These are phyloP conservation scores for Sicyos edulis DNA, from an alignment of 306 rosid genomes.

Conservation along the genomic window DNA sequence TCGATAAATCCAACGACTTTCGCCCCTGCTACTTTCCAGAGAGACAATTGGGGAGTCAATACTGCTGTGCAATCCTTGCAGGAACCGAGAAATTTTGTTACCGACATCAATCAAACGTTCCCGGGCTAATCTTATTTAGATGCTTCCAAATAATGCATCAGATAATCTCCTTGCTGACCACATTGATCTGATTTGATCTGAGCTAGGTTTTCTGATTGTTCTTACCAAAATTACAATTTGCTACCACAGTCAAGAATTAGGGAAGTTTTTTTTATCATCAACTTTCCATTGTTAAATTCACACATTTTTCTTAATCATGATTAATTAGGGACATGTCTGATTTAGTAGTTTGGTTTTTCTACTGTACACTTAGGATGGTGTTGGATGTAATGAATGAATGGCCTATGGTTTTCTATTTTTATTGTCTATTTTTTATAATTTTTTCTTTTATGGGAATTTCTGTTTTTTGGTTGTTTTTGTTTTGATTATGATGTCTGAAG, in stretches of 20 bases:
- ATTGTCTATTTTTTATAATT: neutral
- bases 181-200: slow-evolving; percentile 19
- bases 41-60: slow-evolving; percentile 60
- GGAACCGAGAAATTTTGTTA: slow-evolving; percentile 55
- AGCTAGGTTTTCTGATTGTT: slow-evolving; percentile 31
- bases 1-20: slow-evolving; percentile 34
- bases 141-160: slow-evolving; percentile 12
- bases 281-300: slow-evolving; percentile 23
- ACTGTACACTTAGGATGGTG: slow-evolving; percentile 38
- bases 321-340: slow-evolving; percentile 48
- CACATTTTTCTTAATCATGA: slow-evolving; percentile 24
- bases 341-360: slow-evolving; percentile 37
- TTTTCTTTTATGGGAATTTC: neutral
- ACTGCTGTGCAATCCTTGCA: slow-evolving; percentile 41
- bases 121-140: slow-evolving; percentile 33
- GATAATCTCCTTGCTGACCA: slow-evolving; percentile 21
- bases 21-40: slow-evolving; percentile 41
- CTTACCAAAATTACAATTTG: slow-evolving; percentile 25
- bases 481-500: neutral
- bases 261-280: slow-evolving; percentile 18
- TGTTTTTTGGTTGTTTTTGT: neutral
- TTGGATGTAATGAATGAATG: slow-evolving; percentile 33
- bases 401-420: neutral
- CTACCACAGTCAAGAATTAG: slow-evolving; percentile 36
- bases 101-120: slow-evolving; percentile 73